Conservation (phyloP, 371 early-diverging fungal species). For the Mucor irregularis region DNA sequence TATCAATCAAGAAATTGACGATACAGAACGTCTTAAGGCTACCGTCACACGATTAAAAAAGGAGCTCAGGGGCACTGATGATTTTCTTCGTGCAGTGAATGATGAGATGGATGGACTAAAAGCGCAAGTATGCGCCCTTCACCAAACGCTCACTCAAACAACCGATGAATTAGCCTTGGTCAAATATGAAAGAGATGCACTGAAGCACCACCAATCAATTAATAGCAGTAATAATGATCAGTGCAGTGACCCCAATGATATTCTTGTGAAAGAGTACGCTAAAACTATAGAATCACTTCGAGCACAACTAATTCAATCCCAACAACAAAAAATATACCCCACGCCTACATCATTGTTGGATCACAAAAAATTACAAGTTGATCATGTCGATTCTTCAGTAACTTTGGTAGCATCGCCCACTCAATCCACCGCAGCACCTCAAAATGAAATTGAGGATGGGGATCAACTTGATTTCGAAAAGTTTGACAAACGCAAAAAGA, state of each 20-base stretch:
- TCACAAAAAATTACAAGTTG: slow-evolving; percentile 5
- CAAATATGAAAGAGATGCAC: slow-evolving; percentile 31
- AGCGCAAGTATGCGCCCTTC: slow-evolving; percentile 24
- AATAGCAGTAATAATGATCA: no score
- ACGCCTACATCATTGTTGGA: slow-evolving; percentile 2
- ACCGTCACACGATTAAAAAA: slow-evolving; percentile 35
- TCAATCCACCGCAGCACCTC: background rate
- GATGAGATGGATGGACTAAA: slow-evolving; percentile 49
- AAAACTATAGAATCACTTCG: slow-evolving; percentile 24
- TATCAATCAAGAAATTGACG: slow-evolving; percentile 62
- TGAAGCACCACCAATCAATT: slow-evolving; percentile 1
- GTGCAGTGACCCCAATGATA: no score
- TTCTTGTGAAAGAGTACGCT: slow-evolving; percentile 22
- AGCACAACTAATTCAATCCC: slow-evolving; percentile 10
- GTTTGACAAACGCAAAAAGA: slow-evolving; percentile 12
- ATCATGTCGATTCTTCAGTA: slow-evolving; percentile 17
- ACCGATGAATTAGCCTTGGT: slow-evolving; percentile 21
- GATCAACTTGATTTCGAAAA: slow-evolving; percentile 3
- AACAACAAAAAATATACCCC: slow-evolving; percentile 6
- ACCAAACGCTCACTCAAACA: slow-evolving; percentile 8
- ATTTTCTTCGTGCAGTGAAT: slow-evolving; percentile 41
- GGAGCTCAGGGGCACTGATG: slow-evolving; percentile 37
- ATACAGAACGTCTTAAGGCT: slow-evolving; percentile 65
- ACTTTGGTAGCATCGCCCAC: slow-evolving; percentile 18
- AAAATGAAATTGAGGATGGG: no score